A percentile compares a stretch with the other conserved stretches of the same genome.
These are phyloP conservation scores for Mycoemilia scoparia DNA, from an alignment of 192 early-diverging fungal species.

Conservation along the genomic window DNA sequence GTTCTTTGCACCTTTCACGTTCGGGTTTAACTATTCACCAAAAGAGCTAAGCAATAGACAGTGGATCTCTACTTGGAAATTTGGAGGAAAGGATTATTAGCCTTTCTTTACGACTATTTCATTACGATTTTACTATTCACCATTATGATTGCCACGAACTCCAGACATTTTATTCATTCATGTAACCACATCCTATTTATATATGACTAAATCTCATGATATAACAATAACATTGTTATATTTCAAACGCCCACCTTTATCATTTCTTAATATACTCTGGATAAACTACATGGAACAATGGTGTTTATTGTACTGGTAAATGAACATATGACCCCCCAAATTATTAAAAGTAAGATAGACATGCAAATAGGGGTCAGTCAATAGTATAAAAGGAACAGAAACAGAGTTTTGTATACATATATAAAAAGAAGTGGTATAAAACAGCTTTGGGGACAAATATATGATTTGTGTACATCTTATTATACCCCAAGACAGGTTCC, in stretches of 20 bases:
- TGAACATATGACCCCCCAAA: no score
- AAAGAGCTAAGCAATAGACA: constrained; percentile 31
- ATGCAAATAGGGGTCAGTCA: no score
- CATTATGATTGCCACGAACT: neutral
- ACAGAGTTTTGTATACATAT: no score
- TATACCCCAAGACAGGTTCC: constrained; percentile 28
- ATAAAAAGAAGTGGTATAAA: neutral
- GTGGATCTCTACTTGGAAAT: constrained; percentile 70
- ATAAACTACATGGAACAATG: no score
- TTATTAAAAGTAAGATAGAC: no score
- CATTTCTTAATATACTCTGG: no score
- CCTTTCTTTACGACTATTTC: neutral
- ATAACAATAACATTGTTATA: constrained; percentile 1
- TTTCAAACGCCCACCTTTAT: no score
- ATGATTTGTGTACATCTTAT: neutral
- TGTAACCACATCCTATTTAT: neutral
- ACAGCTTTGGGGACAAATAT: no score
- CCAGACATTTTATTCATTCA: neutral
- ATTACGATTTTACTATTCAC: neutral
- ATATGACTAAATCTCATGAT: neutral
- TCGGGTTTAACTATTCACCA: constrained; percentile 59
- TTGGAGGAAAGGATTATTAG: constrained; percentile 21
- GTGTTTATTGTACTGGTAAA: no score
- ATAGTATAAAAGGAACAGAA: no score
- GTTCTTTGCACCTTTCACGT: constrained; percentile 65